These are phyloP conservation scores for Glebionis coronaria DNA, from an alignment of 129 eudicot genomes.

Conservation along the genomic window DNA sequence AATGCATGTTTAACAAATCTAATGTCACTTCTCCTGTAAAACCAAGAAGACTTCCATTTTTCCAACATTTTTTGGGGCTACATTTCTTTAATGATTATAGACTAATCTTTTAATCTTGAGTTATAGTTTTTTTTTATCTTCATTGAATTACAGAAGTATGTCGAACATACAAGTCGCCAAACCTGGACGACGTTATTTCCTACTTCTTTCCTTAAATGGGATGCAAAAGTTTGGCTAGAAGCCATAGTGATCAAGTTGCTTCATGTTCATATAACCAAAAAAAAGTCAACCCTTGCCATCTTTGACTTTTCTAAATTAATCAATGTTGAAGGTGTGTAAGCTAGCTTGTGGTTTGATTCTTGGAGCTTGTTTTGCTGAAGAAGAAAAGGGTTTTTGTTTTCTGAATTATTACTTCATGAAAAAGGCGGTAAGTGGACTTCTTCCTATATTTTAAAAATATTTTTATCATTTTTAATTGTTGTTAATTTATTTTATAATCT, in stretches of 20 bases:
- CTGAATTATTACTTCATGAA: conserved; percentile 37
- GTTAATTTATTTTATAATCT: not conserved
- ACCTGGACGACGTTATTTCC: not conserved
- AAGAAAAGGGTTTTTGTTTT: conserved; percentile 51
- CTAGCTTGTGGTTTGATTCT: conserved; percentile 29
- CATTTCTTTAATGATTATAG: not conserved
- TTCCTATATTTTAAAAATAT: not conserved
- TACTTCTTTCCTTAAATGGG: conserved; percentile 30
- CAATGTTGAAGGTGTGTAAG: conserved; percentile 29
- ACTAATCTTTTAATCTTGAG: not conserved
- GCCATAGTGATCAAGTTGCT: conserved; percentile 38
- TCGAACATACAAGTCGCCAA: not conserved
- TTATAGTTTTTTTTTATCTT: no score
- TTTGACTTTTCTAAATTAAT: conserved; percentile 26
- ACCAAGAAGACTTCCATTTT: conserved; percentile 16
- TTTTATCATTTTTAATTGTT: not conserved
- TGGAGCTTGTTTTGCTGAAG: conserved; percentile 55
- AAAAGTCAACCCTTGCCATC: conserved; percentile 55
- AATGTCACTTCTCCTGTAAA: not conserved
- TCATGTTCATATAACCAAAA: conserved; percentile 27
- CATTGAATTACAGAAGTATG: not conserved
- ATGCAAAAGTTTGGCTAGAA: conserved; percentile 58
- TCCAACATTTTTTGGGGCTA: not conserved
- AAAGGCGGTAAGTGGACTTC: conserved; percentile 43
- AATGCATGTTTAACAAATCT: conserved; percentile 4